These are phyloP conservation scores for Amanita subjunquillea DNA, from an alignment of 768 basidiomycete species.

Conservation along the genomic window DNA sequence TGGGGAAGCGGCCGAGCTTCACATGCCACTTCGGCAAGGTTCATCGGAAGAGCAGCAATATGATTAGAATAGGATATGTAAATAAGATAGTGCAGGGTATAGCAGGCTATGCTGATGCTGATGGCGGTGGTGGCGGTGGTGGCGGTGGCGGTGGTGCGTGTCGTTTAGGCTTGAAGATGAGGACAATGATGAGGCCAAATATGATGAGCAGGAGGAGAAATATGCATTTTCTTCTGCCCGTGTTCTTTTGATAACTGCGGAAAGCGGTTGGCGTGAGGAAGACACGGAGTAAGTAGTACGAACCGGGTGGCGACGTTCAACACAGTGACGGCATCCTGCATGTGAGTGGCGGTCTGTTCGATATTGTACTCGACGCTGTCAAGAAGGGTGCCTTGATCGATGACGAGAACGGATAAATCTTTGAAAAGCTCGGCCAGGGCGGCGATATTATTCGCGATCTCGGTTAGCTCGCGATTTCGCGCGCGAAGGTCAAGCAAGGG, in stretches of 20 bases:
- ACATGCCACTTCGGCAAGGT: constrained; percentile 23
- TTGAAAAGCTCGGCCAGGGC: constrained; percentile 93
- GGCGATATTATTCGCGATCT: constrained; percentile 88
- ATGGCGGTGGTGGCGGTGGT: constrained; percentile 15
- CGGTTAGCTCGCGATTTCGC: constrained; percentile 63
- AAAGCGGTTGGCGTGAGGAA: constrained; percentile 5
- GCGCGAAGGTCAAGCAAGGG: constrained; percentile 30
- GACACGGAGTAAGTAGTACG: constrained; percentile 5
- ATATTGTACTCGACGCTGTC: constrained; percentile 98
- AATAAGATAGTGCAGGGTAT: background rate
- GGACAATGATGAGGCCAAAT: constrained; percentile 73
- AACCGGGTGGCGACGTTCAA: constrained; percentile 75
- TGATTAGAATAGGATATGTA: background rate
- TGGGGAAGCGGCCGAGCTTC: constrained; percentile 27
- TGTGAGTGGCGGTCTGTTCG: constrained; percentile 76
- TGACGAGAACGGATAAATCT: constrained; percentile 85
- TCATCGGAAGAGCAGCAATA: constrained; percentile 10
- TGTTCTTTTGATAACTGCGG: constrained; percentile 84
- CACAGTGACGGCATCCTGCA: constrained; percentile 79
- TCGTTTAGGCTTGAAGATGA: constrained; percentile 87
- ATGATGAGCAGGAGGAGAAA: constrained; percentile 87
- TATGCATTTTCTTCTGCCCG: constrained; percentile 88
- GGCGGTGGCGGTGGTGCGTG: constrained; percentile 24
- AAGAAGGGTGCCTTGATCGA: constrained; percentile 94
- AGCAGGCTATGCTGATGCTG: constrained; percentile 3